These are phyloP conservation scores for Leucoagaricus sp. DNA, from an alignment of 1,284 basidiomycete species.

Conservation along the genomic window DNA sequence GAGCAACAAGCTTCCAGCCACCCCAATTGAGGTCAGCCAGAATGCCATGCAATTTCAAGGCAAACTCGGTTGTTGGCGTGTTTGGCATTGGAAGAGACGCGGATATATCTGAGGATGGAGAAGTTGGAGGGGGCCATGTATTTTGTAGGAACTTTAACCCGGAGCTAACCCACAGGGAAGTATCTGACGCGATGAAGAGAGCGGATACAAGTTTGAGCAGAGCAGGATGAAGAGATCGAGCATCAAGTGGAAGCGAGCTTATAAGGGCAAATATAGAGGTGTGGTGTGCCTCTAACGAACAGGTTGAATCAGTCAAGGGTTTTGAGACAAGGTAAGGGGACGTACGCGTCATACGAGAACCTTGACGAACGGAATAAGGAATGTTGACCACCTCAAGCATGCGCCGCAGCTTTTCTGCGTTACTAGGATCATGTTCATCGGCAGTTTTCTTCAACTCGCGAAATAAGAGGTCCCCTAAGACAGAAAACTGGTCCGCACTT, in stretches of 20 bases:
- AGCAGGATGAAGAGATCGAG: conserved; percentile 35
- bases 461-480: conserved; percentile 57
- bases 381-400: conserved; percentile 52
- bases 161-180: conserved; percentile 61
- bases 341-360: conserved; percentile 61
- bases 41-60: conserved; percentile 54
- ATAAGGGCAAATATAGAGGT: conserved; percentile 46
- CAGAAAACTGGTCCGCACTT: conserved; percentile 60
- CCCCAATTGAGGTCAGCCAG: conserved; percentile 69
- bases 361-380: conserved; percentile 60
- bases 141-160: conserved; percentile 63
- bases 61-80: conserved; percentile 33
- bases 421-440: conserved; percentile 18
- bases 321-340: conserved; percentile 14
- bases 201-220: conserved; percentile 54
- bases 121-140: conserved; percentile 33
- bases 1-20: conserved; percentile 69
- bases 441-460: conserved; percentile 30
- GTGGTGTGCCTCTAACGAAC: conserved; percentile 47
- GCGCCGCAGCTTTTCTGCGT: conserved; percentile 35
- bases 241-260: conserved; percentile 38
- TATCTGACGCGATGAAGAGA: conserved; percentile 59
- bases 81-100: neutral
- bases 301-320: neutral
- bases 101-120: neutral